A percentile compares a stretch with the other conserved stretches of the same genome.
phyloP scores from a whole-genome alignment of 805 yeast species.

The Lipomyces kockii region DNA sequence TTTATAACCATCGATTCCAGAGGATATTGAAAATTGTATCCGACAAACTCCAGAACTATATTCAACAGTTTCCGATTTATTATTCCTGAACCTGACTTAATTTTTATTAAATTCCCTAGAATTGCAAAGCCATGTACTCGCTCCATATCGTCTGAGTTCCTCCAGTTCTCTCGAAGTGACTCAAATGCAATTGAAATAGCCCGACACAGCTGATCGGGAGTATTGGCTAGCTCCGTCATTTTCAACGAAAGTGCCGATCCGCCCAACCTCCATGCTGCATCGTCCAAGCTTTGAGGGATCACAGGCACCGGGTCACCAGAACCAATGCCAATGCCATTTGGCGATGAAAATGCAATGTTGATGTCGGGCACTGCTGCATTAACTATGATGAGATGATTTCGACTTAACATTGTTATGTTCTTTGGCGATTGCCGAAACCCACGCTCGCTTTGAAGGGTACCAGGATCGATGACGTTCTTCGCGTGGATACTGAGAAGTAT shows the following conservation, averaged over 20 bases:
- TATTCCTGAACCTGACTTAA: slow-evolving; percentile 48
- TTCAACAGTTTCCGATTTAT: slow-evolving; percentile 52
- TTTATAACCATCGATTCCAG: slow-evolving; percentile 62
- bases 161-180: slow-evolving; percentile 54
- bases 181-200: slow-evolving; percentile 52
- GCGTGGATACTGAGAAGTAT: slow-evolving; percentile 37
- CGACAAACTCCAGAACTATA: slow-evolving; percentile 56
- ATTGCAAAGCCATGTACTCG: slow-evolving; percentile 64
- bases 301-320: slow-evolving; percentile 35
- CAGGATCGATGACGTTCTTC: slow-evolving; percentile 26
- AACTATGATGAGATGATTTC: slow-evolving; percentile 29
- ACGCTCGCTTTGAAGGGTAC: slow-evolving; percentile 21
- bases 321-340: slow-evolving; percentile 31
- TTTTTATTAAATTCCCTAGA: slow-evolving; percentile 57
- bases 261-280: slow-evolving; percentile 49
- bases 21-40: slow-evolving; percentile 58
- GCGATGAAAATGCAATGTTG: slow-evolving; percentile 31
- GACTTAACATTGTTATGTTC: slow-evolving; percentile 22
- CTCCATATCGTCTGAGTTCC: slow-evolving; percentile 62
- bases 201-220: slow-evolving; percentile 45
- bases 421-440: slow-evolving; percentile 30
- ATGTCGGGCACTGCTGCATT: slow-evolving; percentile 36
- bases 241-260: slow-evolving; percentile 56
- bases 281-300: slow-evolving; percentile 33
- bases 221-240: slow-evolving; percentile 53